Conservation (phyloP, 345 rosid species). For the Arabis hirsuta region DNA sequence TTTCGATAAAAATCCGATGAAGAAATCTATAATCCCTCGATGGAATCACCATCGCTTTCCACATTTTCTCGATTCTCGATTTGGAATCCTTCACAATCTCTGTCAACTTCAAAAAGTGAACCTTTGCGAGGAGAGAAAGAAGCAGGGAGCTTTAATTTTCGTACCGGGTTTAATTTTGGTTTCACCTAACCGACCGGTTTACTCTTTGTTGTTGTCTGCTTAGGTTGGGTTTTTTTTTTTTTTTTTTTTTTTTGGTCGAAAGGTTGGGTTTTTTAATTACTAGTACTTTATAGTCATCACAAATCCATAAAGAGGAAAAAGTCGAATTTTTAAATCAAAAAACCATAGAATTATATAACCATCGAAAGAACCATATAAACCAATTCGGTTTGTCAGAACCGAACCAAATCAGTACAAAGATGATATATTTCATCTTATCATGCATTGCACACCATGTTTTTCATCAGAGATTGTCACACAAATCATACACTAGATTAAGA, state of each 20-base stretch:
- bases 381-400: slow-evolving; percentile 5
- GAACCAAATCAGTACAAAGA: background rate
- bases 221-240: background rate
- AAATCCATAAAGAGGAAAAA: background rate
- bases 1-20: background rate
- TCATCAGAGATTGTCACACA: slow-evolving; percentile 8
- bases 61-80: background rate
- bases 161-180: background rate
- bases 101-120: too few species aligned
- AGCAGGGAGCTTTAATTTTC: too few species aligned
- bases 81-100: too few species aligned
- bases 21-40: background rate
- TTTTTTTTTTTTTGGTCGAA: too few species aligned
- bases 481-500: background rate
- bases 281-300: background rate
- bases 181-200: background rate
- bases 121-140: too few species aligned
- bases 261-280: background rate
- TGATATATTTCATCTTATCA: background rate
- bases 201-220: background rate
- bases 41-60: background rate
- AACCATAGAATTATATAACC: background rate
- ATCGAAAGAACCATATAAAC: background rate
- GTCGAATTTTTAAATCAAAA: background rate
- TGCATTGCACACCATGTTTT: slow-evolving; percentile 13